Evolutionary conservation across 2,329 filamentous ascomycete genomes (phyloP).

Genomic region (Coniochaeta sp.): DNA sequence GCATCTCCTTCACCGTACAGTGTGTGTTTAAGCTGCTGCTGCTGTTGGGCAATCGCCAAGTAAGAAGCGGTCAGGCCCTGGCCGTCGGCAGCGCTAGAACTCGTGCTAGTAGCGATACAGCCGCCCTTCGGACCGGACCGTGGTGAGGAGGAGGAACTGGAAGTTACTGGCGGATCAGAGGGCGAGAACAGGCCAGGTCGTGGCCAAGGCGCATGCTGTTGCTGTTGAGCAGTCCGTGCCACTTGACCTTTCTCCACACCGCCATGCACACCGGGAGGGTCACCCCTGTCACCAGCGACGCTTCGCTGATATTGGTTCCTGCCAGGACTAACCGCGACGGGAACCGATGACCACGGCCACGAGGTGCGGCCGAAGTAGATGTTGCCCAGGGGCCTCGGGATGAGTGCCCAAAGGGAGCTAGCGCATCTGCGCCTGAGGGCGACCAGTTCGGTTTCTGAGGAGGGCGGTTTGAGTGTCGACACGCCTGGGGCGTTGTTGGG

Average conservation of each 20-base stretch:
- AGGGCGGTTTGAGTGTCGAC: constrained; percentile 52
- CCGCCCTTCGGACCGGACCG: constrained; percentile 14
- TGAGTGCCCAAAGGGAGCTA: constrained; percentile 43
- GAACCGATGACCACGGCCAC: constrained; percentile 14
- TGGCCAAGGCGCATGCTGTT: background rate
- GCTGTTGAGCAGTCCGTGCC: constrained; percentile 4
- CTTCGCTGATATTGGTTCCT: constrained; percentile 1
- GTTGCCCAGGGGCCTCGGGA: constrained; percentile 39
- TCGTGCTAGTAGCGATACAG: constrained; percentile 2
- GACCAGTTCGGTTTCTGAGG: constrained; percentile 50
- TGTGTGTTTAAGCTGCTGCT: constrained; percentile 8
- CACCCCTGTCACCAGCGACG: background rate
- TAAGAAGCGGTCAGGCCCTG: constrained; percentile 1
- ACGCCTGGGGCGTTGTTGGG: constrained; percentile 73
- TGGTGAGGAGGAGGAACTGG: background rate
- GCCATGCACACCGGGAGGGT: too few species aligned
- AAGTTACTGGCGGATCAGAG: background rate
- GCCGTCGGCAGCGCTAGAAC: background rate
- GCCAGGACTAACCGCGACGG: too few species aligned
- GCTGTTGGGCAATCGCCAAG: constrained; percentile 6
- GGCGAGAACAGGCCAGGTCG: too few species aligned
- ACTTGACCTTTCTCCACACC: background rate
- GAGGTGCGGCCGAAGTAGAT: constrained; percentile 40
- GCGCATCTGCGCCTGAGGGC: constrained; percentile 63
- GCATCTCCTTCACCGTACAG: constrained; percentile 5